These are phyloP conservation scores for Corymbia maculata DNA, from an alignment of 345 rosid genomes.

Conservation along the genomic window DNA sequence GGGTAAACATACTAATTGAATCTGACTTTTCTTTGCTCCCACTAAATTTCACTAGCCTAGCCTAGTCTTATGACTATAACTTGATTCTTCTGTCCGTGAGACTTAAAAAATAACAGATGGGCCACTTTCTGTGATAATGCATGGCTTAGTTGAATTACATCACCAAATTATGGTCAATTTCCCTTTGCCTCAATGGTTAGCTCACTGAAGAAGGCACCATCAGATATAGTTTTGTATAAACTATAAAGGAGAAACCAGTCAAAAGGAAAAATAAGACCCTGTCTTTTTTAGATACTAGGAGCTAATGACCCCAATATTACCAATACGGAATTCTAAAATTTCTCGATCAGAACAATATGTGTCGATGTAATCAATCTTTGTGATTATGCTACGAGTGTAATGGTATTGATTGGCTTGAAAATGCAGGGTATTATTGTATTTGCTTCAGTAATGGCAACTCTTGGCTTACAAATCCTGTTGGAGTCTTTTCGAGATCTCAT, in stretches of 20 bases:
- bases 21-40: not conserved
- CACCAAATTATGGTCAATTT: not conserved
- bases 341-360: not conserved
- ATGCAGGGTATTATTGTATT: conserved; percentile 23
- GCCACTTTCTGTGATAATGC: not conserved
- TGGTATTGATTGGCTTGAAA: not conserved
- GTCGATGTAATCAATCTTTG: not conserved
- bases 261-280: not conserved
- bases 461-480: conserved; percentile 25
- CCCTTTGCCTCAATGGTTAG: not conserved
- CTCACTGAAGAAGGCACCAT: not conserved
- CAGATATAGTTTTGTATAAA: not conserved
- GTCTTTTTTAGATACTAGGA: not conserved
- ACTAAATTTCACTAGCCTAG: not conserved
- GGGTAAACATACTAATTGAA: not conserved
- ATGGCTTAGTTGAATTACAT: not conserved
- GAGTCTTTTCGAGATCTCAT: conserved; percentile 21
- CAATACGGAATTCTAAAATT: not conserved
- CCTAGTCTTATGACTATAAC: not conserved
- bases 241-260: not conserved
- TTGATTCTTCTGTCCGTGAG: not conserved
- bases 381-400: not conserved
- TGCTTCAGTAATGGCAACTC: conserved; percentile 31
- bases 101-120: not conserved
- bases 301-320: not conserved